Percentiles rank a stretch among this genome's conserved stretches.
Conservation (phyloP, 768 basidiomycete species). For the Phaeotremella skinneri region DNA sequence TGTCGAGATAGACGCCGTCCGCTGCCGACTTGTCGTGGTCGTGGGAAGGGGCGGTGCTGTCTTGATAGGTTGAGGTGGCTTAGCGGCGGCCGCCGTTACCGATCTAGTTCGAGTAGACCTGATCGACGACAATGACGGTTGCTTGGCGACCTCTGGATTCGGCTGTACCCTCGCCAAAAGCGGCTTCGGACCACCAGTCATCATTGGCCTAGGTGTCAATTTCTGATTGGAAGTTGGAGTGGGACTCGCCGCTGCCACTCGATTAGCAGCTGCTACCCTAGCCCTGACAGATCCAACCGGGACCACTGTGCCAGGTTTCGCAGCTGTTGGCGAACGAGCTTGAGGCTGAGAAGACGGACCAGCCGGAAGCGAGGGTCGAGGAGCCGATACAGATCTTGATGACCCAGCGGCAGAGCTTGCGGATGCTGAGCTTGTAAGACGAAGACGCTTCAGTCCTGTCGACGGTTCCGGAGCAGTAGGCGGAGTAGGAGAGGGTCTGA, state of each 20-base stretch:
- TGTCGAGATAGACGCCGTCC: constrained; percentile 9
- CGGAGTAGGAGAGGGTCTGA: not conserved
- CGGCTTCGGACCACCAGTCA: constrained; percentile 15
- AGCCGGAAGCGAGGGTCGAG: constrained; percentile 3
- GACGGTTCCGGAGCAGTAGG: constrained; percentile 16
- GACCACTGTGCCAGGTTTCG: constrained; percentile 18
- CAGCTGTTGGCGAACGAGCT: constrained; percentile 30
- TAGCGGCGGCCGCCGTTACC: constrained; percentile 5
- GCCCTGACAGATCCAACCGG: constrained; percentile 14
- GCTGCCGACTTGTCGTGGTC: constrained; percentile 4
- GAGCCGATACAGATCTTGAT: constrained; percentile 7
- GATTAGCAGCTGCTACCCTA: constrained; percentile 10
- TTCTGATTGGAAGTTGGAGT: not conserved
- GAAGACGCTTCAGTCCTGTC: constrained; percentile 27
- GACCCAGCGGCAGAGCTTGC: constrained; percentile 10
- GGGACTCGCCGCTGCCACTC: constrained; percentile 10
- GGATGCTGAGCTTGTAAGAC: constrained; percentile 29
- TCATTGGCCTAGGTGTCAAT: not conserved
- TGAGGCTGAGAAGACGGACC: constrained; percentile 8
- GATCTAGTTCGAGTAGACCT: constrained; percentile 21
- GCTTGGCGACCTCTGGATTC: not conserved
- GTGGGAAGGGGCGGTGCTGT: constrained; percentile 1
- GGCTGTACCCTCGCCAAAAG: constrained; percentile 12
- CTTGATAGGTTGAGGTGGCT: not conserved
- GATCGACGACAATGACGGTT: constrained; percentile 20